A percentile compares a stretch with the other conserved stretches of the same genome.
phyloP scores from a whole-genome alignment of 1,284 basidiomycete genomes.

The Flammula alnicola region DNA sequence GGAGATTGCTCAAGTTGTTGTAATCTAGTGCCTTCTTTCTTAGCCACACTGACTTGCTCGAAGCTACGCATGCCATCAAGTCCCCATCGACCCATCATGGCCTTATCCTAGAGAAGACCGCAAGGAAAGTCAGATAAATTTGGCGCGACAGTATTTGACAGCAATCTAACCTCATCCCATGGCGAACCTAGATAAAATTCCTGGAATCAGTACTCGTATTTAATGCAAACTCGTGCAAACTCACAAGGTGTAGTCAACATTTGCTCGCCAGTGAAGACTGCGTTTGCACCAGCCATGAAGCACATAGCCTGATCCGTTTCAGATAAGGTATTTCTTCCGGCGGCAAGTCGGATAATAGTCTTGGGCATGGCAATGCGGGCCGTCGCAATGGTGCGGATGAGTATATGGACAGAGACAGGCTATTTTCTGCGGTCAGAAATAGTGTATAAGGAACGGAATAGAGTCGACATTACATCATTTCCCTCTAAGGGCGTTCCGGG shows the following conservation, averaged over 20 bases:
- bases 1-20: conserved; percentile 16
- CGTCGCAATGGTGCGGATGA: conserved; percentile 94
- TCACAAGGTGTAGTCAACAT: conserved; percentile 97
- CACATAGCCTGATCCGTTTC: conserved; percentile 97
- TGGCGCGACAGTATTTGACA: background rate
- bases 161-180: conserved; percentile 74
- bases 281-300: conserved; percentile 98
- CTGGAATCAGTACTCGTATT: conserved; percentile 14
- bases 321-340: conserved; percentile 87
- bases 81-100: conserved; percentile 94
- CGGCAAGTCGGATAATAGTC: conserved; percentile 95
- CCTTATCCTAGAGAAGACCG: conserved; percentile 77
- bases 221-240: conserved; percentile 33
- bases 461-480: conserved; percentile 58
- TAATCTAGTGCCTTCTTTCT: conserved; percentile 52
- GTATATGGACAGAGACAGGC: conserved; percentile 82
- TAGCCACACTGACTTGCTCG: conserved; percentile 61
- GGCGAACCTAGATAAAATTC: conserved; percentile 61
- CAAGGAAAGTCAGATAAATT: conserved; percentile 16
- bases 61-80: conserved; percentile 91
- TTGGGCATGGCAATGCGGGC: conserved; percentile 90
- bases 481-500: conserved; percentile 74
- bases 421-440: conserved; percentile 35
- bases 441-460: conserved; percentile 3
- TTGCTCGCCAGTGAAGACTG: conserved; percentile 95